These are phyloP conservation scores for Mortierella alpina DNA, from an alignment of 192 early-diverging fungal genomes.

Conservation along the genomic window DNA sequence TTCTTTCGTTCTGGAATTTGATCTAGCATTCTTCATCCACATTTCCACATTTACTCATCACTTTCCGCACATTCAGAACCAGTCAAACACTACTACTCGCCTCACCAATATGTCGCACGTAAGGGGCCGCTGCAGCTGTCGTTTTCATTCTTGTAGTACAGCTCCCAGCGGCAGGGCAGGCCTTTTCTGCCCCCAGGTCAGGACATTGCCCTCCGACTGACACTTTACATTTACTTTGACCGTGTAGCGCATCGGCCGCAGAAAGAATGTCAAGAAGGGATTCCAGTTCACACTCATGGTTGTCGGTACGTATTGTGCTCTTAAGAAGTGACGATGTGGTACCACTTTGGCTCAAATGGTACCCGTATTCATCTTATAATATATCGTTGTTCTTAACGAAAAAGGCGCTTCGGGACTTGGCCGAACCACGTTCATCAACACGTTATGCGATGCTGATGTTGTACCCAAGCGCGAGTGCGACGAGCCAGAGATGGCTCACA, in stretches of 20 bases:
- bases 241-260: slow-evolving; percentile 41
- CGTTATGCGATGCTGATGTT: slow-evolving; percentile 87
- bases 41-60: slow-evolving; percentile 5
- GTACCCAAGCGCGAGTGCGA: slow-evolving; percentile 74
- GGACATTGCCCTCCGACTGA: too few relatives aligned
- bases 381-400: background rate
- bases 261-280: slow-evolving; percentile 97
- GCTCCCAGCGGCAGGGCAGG: too few relatives aligned
- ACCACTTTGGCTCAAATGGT: background rate
- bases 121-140: background rate
- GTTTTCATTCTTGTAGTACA: too few relatives aligned
- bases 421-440: slow-evolving; percentile 99
- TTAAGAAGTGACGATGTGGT: background rate
- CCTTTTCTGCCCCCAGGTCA: too few relatives aligned
- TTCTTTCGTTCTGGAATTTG: background rate
- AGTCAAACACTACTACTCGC: background rate
- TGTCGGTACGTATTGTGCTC: slow-evolving; percentile 72
- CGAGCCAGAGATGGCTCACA: slow-evolving; percentile 79
- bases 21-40: background rate
- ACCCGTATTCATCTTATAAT: background rate
- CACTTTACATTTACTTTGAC: background rate
- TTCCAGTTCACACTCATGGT: slow-evolving; percentile 98
- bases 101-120: slow-evolving; percentile 30
- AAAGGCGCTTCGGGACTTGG: slow-evolving; percentile 93
- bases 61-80: slow-evolving; percentile 2